Evolutionary conservation across 2,329 filamentous ascomycete species (phyloP).

Genomic region (Pseudogymnoascus sp.): DNA sequence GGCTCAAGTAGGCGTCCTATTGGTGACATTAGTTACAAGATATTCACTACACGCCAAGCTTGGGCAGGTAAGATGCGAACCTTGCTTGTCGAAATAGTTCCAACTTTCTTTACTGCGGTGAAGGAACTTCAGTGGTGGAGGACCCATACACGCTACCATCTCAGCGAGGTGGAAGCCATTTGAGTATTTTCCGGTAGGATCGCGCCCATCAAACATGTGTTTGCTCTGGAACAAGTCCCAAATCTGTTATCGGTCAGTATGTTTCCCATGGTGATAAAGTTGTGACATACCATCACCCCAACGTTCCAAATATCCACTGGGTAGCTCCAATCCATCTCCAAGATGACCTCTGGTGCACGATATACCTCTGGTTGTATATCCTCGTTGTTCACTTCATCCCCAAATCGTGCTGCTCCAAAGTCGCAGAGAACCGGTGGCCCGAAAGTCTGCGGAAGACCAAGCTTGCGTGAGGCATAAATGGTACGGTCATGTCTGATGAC

Average conservation of each 20-base stretch:
- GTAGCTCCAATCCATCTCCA: constrained; percentile 18
- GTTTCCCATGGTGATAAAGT: constrained; percentile 21
- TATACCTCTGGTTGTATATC: constrained; percentile 22
- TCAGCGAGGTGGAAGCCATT: constrained; percentile 33
- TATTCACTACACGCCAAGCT: background rate
- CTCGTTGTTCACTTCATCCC: constrained; percentile 15
- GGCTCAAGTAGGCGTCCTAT: background rate
- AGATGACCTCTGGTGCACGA: constrained; percentile 22
- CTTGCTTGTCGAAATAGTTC: background rate
- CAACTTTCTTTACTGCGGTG: background rate
- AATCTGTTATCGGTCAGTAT: constrained; percentile 20
- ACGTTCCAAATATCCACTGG: constrained; percentile 32
- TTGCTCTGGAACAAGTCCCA: constrained; percentile 15
- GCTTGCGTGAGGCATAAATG: constrained; percentile 24
- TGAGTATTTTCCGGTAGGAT: constrained; percentile 21
- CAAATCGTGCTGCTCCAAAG: constrained; percentile 22
- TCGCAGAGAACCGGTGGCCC: constrained; percentile 28
- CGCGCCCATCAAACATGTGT: constrained; percentile 12
- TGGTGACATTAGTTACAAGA: background rate
- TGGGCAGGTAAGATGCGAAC: background rate
- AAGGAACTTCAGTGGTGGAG: constrained; percentile 29
- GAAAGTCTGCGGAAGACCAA: constrained; percentile 24
- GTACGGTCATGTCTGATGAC: constrained; percentile 24
- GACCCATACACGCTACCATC: constrained; percentile 37
- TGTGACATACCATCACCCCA: constrained; percentile 28